phyloP scores from a whole-genome alignment of 129 eudicot species.

The Dittrichia graveolens region DNA sequence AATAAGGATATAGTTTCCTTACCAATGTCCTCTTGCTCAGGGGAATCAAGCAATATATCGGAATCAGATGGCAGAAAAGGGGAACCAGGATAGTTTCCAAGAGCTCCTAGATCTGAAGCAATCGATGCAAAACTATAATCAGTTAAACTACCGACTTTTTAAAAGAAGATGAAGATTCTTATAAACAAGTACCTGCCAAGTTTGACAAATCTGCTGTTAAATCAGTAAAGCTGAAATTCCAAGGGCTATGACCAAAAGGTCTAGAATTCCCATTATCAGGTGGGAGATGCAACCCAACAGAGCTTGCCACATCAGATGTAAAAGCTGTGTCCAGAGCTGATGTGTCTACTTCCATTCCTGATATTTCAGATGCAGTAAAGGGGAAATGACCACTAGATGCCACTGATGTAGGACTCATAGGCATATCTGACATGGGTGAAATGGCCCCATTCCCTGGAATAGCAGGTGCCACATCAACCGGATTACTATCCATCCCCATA shows the following conservation, averaged over 20 bases:
- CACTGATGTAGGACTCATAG: slow-evolving; percentile 93
- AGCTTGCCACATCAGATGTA: slow-evolving; percentile 82
- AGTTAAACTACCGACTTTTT: background rate
- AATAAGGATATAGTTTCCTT: slow-evolving; percentile 21
- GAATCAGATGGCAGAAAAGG: slow-evolving; percentile 97
- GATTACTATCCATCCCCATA: slow-evolving; percentile 69
- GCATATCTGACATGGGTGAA: slow-evolving; percentile 93
- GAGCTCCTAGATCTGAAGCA: slow-evolving; percentile 61
- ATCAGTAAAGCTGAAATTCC: slow-evolving; percentile 88
- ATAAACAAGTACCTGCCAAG: slow-evolving; percentile 64
- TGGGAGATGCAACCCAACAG: slow-evolving; percentile 75
- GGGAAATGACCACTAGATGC: slow-evolving; percentile 98
- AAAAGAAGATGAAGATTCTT: background rate
- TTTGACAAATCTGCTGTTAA: slow-evolving; percentile 81
- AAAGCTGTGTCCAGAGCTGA: slow-evolving; percentile 81
- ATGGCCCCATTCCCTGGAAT: slow-evolving; percentile 71
- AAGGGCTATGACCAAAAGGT: slow-evolving; percentile 74
- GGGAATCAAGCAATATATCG: slow-evolving; percentile 94
- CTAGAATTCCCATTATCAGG: slow-evolving; percentile 70
- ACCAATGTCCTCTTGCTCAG: slow-evolving; percentile 96
- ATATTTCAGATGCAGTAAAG: slow-evolving; percentile 80
- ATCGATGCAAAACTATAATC: background rate
- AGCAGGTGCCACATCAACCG: slow-evolving; percentile 60
- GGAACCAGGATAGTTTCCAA: slow-evolving; percentile 95
- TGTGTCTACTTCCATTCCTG: slow-evolving; percentile 85